Percentiles rank a stretch among this genome's conserved stretches.
These are phyloP conservation scores for Lactifluus hygrophoroides DNA, from an alignment of 768 basidiomycete species.

Conservation along the genomic window DNA sequence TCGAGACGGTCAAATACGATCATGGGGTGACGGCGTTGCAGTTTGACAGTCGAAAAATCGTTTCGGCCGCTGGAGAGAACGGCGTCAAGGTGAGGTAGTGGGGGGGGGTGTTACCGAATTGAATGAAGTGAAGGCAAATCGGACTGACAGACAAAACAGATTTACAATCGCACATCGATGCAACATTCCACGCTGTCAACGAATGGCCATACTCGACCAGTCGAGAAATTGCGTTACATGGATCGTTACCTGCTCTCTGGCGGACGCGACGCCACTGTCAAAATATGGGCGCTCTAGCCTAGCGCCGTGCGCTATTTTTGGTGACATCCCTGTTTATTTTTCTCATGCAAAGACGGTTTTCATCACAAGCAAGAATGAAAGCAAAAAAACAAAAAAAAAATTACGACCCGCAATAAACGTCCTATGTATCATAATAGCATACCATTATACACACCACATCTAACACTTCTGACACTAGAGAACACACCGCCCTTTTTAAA, in stretches of 20 bases:
- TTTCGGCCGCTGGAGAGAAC: conserved; percentile 90
- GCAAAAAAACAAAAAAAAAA: background rate
- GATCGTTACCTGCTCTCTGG: conserved; percentile 92
- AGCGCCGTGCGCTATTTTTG: background rate
- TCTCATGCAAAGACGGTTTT: no score
- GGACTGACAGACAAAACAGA: conserved; percentile 34
- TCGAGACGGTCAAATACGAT: conserved; percentile 87
- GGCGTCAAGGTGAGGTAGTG: conserved; percentile 62
- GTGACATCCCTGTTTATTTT: background rate
- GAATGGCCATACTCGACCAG: conserved; percentile 91
- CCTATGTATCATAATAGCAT: conserved; percentile 3
- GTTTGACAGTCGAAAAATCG: conserved; percentile 90
- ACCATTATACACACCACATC: background rate
- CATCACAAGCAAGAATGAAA: background rate
- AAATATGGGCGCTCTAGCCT: conserved; percentile 82
- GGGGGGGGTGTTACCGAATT: background rate
- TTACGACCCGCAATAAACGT: background rate
- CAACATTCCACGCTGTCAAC: conserved; percentile 77
- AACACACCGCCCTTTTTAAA: no score
- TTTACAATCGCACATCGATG: conserved; percentile 91
- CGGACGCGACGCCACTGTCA: conserved; percentile 75
- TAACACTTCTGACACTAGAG: background rate
- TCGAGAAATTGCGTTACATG: conserved; percentile 87
- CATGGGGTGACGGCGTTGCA: conserved; percentile 86
- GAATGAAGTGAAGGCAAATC: no score